Evolutionary conservation across 164 flowering plant species (phyloP), one percentile per base, ranked within the genome.

Genomic region (Tetrastigma voinierianum): DNA sequence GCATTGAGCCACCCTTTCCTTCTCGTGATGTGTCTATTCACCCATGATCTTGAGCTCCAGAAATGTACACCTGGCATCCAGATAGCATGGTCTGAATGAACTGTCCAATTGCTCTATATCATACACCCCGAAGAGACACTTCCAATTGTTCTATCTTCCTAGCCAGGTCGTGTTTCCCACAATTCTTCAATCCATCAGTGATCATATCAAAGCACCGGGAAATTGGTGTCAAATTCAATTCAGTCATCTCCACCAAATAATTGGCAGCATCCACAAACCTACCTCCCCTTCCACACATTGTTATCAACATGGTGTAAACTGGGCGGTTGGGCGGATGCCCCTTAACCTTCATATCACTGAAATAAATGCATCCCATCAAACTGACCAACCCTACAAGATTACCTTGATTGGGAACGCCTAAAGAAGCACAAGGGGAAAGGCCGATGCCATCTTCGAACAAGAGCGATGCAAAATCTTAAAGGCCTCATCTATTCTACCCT

Each of bases 301-400:
- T 90, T 46, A 92, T 84, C 81, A 95, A 43, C 97, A 95, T 92
- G 1, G 96, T 92, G 65, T 95, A 95, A 24, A 92, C 85, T 1
- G 98, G 98, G 61, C 97, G 65, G 62, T 95, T 92, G 0, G 98
- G 97, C 4, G 89, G 89, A 67, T 90, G 96, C 57, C 94, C 98
- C 72, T 83, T 88, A 15, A 69, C 73, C 76, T 95, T 92, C 97
- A 95, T 92, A 58, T 95, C 98, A 67, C 85, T 78, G 56, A 95
- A 95, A 70, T 92, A 61, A 87, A 84, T 5, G 97, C 97, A 80
- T 95, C n/a, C n/a, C 98, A 78, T 85, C 98, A 78, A 92, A 92
- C 71, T 73, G 87, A 13, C 97, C 98, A 32, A 32, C 72, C 80
- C 84, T 79, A 67, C 84, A 87, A 67, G n/a, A 95, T 80, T 7